Evolutionary conservation across 805 yeast species (phyloP), one percentile per base, ranked within the genome.

Genomic region (Scheffersomyces stipitis): DNA sequence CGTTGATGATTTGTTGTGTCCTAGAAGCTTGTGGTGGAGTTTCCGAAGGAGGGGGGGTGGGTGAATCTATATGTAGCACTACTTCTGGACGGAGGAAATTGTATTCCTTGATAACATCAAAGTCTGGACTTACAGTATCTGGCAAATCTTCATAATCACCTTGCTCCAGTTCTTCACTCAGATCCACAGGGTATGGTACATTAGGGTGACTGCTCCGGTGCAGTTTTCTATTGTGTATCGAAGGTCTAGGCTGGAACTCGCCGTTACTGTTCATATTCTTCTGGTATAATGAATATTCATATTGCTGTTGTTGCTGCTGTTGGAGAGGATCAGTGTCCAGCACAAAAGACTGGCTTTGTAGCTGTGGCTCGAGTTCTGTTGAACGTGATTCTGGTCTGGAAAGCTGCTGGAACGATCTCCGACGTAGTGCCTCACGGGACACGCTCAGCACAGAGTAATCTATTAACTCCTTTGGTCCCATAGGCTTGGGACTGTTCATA

Each of bases 381-480:
- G 38, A 37, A 15, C 16, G 42, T 20, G 36, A 31, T 3, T 22
- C 26, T 9, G 44, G 30, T 10, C 40, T 16, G 3, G 48, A 41
- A 3, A 44, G 26, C 23, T 44, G 46, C 16, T 44, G 48, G 23
- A 43, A 43, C 30, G 31, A 37, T 26, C 48, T 29, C 24, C 15
- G 12, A 32, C 12, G 34, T 30, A 12, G 36, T 26, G 5, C 43
- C 36, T 28, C 24, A 30, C 20, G 27, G 8, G 22, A 33, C 13
- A 5, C 23, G 30, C 17, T 28, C n/a, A n/a, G n/a, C 10, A 13
- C 14, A 14, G 34, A 56, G 37, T 66, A 67, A 13, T 61, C 65
- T 4, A 69, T 64, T 15, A 68, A 45, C 29, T 57, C 63, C 45
- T 61, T 59, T 2, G 73, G 73, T 1, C 73, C 73, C 56, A 55